A percentile compares a stretch with the other conserved stretches of the same genome.
phyloP scores from a whole-genome alignment of 441 rosid genomes.

The Melastoma candidum region DNA sequence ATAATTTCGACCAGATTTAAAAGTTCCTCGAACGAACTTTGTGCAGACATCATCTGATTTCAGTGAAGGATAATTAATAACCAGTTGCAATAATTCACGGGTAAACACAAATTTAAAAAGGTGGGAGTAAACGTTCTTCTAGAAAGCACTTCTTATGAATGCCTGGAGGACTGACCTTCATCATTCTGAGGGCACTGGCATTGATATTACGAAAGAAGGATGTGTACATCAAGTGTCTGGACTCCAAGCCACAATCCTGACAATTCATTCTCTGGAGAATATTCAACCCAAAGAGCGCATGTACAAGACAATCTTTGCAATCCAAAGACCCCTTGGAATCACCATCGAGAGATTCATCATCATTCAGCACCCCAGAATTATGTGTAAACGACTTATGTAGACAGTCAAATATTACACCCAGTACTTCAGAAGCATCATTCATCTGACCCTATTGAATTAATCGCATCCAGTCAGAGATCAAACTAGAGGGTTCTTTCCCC shows the following conservation, averaged over 20 bases:
- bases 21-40: conserved; percentile 67
- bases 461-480: conserved; percentile 8
- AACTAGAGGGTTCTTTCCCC: not conserved
- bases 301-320: conserved; percentile 72
- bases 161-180: conserved; percentile 21
- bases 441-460: conserved; percentile 71
- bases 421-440: conserved; percentile 98
- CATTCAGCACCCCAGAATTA: conserved; percentile 43
- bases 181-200: conserved; percentile 83
- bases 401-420: conserved; percentile 78
- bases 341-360: conserved; percentile 49
- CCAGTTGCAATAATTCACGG: too few species aligned
- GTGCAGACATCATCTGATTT: conserved; percentile 49
- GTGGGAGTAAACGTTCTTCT: too few species aligned
- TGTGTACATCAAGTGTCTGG: conserved; percentile 85
- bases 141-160: too few species aligned
- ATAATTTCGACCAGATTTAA: conserved; percentile 77
- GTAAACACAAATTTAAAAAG: too few species aligned
- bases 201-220: conserved; percentile 89
- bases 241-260: conserved; percentile 67
- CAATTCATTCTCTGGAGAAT: conserved; percentile 75
- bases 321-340: conserved; percentile 64
- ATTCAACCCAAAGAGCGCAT: conserved; percentile 89
- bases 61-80: not conserved
- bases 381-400: conserved; percentile 80